Percentiles rank a stretch among this genome's conserved stretches.
These are phyloP conservation scores for Cytospora piceae DNA, from an alignment of 2,329 filamentous ascomycete species.

Conservation along the genomic window DNA sequence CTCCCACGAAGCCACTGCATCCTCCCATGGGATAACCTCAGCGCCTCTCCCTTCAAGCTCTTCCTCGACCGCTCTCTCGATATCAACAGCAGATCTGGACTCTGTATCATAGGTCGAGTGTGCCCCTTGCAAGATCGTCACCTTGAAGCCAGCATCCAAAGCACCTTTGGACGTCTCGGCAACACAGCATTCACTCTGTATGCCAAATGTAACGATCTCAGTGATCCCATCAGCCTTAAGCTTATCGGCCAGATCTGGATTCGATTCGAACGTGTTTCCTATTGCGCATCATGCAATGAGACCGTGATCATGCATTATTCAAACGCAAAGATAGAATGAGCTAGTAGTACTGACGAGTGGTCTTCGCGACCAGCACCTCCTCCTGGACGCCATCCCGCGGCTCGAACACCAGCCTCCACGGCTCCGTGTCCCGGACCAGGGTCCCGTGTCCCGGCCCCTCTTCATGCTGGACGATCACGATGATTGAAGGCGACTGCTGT, in stretches of 20 bases:
- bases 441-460: constrained; percentile 34
- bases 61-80: constrained; percentile 38
- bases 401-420: constrained; percentile 39
- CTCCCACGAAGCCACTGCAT: constrained; percentile 26
- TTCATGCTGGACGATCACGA: constrained; percentile 40
- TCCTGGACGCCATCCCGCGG: constrained; percentile 30
- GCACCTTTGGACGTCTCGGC: constrained; percentile 36
- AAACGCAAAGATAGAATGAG: no score
- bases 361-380: constrained; percentile 38
- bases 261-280: constrained; percentile 40
- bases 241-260: constrained; percentile 36
- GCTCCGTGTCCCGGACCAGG: constrained; percentile 34
- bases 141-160: constrained; percentile 37
- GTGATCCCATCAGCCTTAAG: constrained; percentile 34
- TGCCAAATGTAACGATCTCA: constrained; percentile 37
- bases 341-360: constrained; percentile 33
- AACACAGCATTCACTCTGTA: constrained; percentile 42
- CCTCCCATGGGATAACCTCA: constrained; percentile 34
- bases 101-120: constrained; percentile 39
- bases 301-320: neutral
- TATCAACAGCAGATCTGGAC: constrained; percentile 34
- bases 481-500: constrained; percentile 21
- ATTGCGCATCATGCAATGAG: neutral
- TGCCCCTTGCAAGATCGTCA: constrained; percentile 38
- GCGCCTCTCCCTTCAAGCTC: constrained; percentile 34